phyloP scores from a whole-genome alignment of 257 asterid genomes.

The Echites panduratus region DNA sequence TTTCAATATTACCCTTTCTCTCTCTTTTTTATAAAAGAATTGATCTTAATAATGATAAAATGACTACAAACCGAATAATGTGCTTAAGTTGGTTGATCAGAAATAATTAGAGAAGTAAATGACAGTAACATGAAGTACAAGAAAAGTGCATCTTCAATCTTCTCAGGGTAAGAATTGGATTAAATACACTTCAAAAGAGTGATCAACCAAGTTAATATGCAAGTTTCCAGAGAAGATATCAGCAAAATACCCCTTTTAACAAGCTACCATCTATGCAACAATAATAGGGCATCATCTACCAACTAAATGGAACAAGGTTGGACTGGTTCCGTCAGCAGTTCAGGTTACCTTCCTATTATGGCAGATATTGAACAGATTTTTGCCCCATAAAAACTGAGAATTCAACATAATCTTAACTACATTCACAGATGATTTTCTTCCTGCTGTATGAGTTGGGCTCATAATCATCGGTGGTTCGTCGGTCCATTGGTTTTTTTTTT shows the following conservation, averaged over 20 bases:
- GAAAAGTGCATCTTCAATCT: not conserved
- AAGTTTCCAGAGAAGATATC: not conserved
- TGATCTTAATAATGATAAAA: no score
- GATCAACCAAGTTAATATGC: not conserved
- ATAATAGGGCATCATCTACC: not conserved
- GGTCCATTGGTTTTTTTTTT: not conserved
- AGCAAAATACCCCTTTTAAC: not conserved
- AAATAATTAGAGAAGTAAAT: not conserved
- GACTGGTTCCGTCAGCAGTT: not conserved
- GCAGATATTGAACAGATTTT: not conserved
- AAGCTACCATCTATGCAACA: not conserved
- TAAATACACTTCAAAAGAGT: not conserved
- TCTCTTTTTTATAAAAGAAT: no score
- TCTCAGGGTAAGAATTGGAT: not conserved
- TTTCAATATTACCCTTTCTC: no score
- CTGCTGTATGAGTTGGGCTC: not conserved
- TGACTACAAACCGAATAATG: no score
- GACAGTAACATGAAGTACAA: not conserved
- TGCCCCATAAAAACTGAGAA: not conserved
- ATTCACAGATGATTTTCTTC: not conserved
- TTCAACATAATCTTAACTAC: not conserved
- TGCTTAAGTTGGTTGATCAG: not conserved
- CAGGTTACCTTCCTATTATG: not conserved
- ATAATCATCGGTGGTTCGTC: not conserved
- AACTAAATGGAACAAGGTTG: not conserved